Conservation (phyloP, 352 stramenopile species). For the Globisporangium alternatum region DNA sequence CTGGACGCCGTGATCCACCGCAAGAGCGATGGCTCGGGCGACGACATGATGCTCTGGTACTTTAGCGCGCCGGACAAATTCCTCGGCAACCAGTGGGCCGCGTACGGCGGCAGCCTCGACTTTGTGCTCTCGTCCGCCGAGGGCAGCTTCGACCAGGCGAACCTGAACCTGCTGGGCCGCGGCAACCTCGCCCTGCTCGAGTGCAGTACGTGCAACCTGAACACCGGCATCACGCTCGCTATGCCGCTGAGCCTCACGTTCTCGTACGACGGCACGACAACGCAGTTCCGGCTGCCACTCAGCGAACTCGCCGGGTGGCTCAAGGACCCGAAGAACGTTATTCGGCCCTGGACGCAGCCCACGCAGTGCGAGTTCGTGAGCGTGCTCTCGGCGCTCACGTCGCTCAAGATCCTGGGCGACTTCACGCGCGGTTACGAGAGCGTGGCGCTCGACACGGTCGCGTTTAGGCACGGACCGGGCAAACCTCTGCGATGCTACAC, state of each 20-base stretch:
- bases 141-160: constrained; percentile 77
- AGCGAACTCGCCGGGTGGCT: constrained; percentile 84
- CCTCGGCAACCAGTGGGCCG: constrained; percentile 82
- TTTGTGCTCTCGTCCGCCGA: constrained; percentile 90
- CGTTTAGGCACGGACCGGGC: constrained; percentile 55
- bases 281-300: constrained; percentile 78
- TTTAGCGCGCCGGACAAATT: constrained; percentile 86
- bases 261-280: constrained; percentile 78
- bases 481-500: constrained; percentile 41
- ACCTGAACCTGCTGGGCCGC: constrained; percentile 67
- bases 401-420: constrained; percentile 87
- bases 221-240: constrained; percentile 77
- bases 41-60: constrained; percentile 84
- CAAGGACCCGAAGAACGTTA: constrained; percentile 90
- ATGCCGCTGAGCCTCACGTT: constrained; percentile 80
- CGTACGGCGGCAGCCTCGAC: constrained; percentile 87
- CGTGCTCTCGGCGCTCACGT: constrained; percentile 82
- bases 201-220: constrained; percentile 81
- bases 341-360: constrained; percentile 65
- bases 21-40: constrained; percentile 45
- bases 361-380: constrained; percentile 87
- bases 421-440: constrained; percentile 90
- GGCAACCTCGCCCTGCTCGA: constrained; percentile 83
- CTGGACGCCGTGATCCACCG: constrained; percentile 68
- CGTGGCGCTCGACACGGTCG: constrained; percentile 86